These are phyloP conservation scores for Trichosporon coremiiforme DNA, from an alignment of 1,284 basidiomycete species.

Conservation along the genomic window DNA sequence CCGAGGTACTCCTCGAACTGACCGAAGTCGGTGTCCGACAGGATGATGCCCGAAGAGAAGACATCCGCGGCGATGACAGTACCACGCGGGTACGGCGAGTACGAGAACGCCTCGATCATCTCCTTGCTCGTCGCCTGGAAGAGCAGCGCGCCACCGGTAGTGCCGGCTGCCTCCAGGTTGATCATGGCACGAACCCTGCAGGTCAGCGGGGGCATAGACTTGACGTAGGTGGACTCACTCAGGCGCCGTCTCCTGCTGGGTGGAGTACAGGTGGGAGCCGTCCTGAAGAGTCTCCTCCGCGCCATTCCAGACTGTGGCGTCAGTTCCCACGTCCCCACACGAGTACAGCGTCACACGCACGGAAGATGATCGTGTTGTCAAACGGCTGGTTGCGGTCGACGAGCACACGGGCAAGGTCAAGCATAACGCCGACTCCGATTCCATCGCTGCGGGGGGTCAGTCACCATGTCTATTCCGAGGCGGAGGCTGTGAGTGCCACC, in stretches of 20 bases:
- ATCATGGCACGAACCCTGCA: slow-evolving; percentile 74
- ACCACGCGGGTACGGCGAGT: slow-evolving; percentile 83
- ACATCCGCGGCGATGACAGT: slow-evolving; percentile 92
- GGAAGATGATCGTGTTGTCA: slow-evolving; percentile 78
- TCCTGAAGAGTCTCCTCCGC: slow-evolving; percentile 86
- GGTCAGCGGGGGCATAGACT: neutral
- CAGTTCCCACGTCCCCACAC: neutral
- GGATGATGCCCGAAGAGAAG: slow-evolving; percentile 86
- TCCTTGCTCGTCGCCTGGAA: slow-evolving; percentile 95
- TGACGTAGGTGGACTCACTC: slow-evolving; percentile 60
- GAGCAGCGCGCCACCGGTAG: slow-evolving; percentile 81
- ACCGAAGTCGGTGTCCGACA: slow-evolving; percentile 90
- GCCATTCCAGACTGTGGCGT: slow-evolving; percentile 80
- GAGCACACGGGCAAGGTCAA: slow-evolving; percentile 82
- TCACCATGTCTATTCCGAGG: neutral
- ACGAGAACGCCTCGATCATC: slow-evolving; percentile 89
- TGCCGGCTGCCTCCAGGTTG: slow-evolving; percentile 70
- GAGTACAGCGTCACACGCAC: slow-evolving; percentile 60
- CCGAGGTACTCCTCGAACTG: slow-evolving; percentile 92
- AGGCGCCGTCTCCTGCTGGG: slow-evolving; percentile 73
- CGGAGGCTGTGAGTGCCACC: neutral
- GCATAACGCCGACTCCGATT: slow-evolving; percentile 83
- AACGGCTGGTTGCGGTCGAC: slow-evolving; percentile 72
- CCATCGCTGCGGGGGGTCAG: slow-evolving; percentile 63
- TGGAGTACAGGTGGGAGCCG: slow-evolving; percentile 88